Conservation (phyloP, 345 rosid genomes). For the Murraya koenigii region DNA sequence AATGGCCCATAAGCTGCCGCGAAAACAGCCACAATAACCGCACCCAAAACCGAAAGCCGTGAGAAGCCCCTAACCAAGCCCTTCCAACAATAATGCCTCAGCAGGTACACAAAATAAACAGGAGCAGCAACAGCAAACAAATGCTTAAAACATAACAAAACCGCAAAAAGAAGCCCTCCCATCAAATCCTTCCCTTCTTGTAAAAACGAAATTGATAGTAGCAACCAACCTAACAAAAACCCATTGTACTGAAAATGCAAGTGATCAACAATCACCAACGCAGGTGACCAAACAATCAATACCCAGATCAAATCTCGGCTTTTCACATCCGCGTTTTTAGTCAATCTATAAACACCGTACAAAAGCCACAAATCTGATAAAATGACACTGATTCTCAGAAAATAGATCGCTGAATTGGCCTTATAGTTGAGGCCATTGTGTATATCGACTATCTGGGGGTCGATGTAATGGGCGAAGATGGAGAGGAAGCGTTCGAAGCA, state of each 20-base stretch:
- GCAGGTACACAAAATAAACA: slow-evolving; percentile 76
- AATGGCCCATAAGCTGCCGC: slow-evolving; percentile 81
- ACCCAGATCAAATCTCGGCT: slow-evolving; percentile 48
- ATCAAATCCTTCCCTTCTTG: slow-evolving; percentile 73
- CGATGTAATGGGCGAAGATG: slow-evolving; percentile 49
- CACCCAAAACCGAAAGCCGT: slow-evolving; percentile 52
- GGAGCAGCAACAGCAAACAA: slow-evolving; percentile 96
- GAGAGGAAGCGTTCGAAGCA: slow-evolving; percentile 66
- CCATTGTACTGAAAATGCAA: slow-evolving; percentile 97
- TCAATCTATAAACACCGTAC: slow-evolving; percentile 53
- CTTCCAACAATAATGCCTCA: slow-evolving; percentile 82
- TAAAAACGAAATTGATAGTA: slow-evolving; percentile 77
- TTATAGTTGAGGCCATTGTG: slow-evolving; percentile 53
- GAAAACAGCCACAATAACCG: slow-evolving; percentile 60
- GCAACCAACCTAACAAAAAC: slow-evolving; percentile 68
- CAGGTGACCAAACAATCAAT: slow-evolving; percentile 82
- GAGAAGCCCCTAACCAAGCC: slow-evolving; percentile 50
- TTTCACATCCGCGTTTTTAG: slow-evolving; percentile 32
- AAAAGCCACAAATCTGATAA: slow-evolving; percentile 66
- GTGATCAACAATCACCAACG: slow-evolving; percentile 79
- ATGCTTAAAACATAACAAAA: slow-evolving; percentile 84
- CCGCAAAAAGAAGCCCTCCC: slow-evolving; percentile 79
- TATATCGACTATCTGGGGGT: slow-evolving; percentile 66
- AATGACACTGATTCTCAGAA: slow-evolving; percentile 71
- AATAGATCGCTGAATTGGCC: slow-evolving; percentile 50